Conservation (phyloP, 75 land plant genomes). For the Ceratopteris richardii region DNA sequence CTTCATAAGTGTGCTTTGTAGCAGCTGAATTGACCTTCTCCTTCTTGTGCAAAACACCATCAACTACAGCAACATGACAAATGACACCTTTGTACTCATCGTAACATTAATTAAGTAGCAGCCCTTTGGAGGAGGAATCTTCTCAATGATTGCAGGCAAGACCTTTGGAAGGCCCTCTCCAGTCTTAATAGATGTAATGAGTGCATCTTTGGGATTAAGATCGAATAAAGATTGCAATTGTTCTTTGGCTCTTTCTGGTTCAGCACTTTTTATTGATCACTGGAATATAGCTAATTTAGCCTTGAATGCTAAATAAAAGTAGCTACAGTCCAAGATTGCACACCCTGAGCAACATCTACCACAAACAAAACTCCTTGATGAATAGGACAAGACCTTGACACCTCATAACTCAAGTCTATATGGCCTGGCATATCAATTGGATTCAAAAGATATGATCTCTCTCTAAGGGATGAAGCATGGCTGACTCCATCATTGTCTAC, state of each 20-base stretch:
- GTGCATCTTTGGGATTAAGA: neutral
- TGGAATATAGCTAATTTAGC: conserved; percentile 89
- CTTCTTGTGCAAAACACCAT: conserved; percentile 74
- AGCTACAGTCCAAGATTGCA: conserved; percentile 68
- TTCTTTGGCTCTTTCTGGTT: conserved; percentile 81
- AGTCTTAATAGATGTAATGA: conserved; percentile 83
- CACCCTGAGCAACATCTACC: conserved; percentile 98
- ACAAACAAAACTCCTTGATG: conserved; percentile 95
- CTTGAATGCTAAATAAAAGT: conserved; percentile 66
- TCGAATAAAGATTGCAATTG: neutral
- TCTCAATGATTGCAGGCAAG: conserved; percentile 88
- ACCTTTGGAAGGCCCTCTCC: no score
- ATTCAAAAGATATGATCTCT: conserved; percentile 49
- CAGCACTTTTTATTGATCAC: conserved; percentile 47
- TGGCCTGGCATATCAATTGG: conserved; percentile 97
- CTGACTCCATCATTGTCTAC: conserved; percentile 3
- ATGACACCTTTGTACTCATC: conserved; percentile 98
- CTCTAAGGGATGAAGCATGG: neutral
- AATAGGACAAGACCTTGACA: conserved; percentile 92
- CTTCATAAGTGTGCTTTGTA: conserved; percentile 80
- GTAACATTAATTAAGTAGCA: conserved; percentile 89
- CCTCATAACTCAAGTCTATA: conserved; percentile 99
- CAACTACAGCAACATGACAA: no score
- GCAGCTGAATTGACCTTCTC: conserved; percentile 91
- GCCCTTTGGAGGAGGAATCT: conserved; percentile 88